Evolutionary conservation across 2,329 filamentous ascomycete species (phyloP).

Genomic region (Colletotrichum plurivorum): DNA sequence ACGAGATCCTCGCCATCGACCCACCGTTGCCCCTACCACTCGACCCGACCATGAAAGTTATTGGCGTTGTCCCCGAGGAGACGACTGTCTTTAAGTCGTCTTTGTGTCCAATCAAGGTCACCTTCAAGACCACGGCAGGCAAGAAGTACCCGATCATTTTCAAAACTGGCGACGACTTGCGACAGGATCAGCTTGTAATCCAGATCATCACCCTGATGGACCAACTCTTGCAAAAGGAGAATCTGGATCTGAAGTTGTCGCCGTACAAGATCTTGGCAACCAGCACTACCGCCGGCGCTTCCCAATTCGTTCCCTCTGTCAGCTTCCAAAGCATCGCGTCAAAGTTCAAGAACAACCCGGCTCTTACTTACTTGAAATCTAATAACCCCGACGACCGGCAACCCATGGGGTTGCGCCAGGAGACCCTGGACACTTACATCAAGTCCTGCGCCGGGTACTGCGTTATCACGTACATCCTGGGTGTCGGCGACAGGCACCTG

Average conservation of each 20-base stretch:
- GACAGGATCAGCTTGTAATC: constrained; percentile 97
- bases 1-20: constrained; percentile 87
- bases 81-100: constrained; percentile 96
- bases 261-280: constrained; percentile 98
- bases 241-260: constrained; percentile 93
- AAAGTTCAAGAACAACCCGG: constrained; percentile 82
- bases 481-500: constrained; percentile 94
- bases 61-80: constrained; percentile 86
- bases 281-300: constrained; percentile 87
- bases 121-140: constrained; percentile 85
- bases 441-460: constrained; percentile 98
- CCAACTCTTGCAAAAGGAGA: constrained; percentile 93
- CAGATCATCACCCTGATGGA: constrained; percentile 97
- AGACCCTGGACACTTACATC: constrained; percentile 94
- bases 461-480: constrained; percentile 97
- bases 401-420: constrained; percentile 88
- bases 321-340: constrained; percentile 86
- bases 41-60: constrained; percentile 85
- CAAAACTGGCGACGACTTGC: constrained; percentile 96
- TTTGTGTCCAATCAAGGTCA: constrained; percentile 89
- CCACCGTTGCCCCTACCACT: constrained; percentile 89
- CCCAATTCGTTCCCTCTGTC: constrained; percentile 92
- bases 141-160: constrained; percentile 93
- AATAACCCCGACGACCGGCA: constrained; percentile 90
- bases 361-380: constrained; percentile 86